Base-by-base conservation (phyloP, 805 yeast genomes). In the Nakazawaea peltata region DNA sequence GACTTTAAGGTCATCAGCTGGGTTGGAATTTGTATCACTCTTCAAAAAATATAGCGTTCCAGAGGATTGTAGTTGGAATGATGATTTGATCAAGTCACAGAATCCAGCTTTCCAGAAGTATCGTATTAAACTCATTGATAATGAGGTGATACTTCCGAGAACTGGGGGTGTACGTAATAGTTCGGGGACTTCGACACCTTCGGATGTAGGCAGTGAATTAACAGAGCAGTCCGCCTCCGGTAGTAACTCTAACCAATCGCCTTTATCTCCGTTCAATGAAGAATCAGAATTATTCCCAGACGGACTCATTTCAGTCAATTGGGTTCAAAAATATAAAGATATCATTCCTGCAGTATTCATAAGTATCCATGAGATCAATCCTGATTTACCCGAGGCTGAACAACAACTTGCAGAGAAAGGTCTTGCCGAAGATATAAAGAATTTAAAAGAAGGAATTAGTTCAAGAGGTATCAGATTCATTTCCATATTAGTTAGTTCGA, bases 261-360 rank as follows among this genome's bases (percentile, higher is more conserved):
- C 51, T 8, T 31, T 61, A 6, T 71, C 78, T 0, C 77, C 79
- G 2, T 54, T 61, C 32, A 59, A 64, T 32, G 56, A 57, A n/a
- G 53, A 54, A 3, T 58, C 70, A 1, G 45, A 50, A 1, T 37
- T 64, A 21, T 63, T 50, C 41, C 69, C 72, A 1, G 54, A 62
- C 24, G 64, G 67, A 0, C 43, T 73, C 1, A 46, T 73, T 21
- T 59, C 69, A 2, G 43, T 49, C 1, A 56, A 67, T 18, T 78
- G 84, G 85, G 40, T 75, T 11, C 59, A 63, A 24, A 76, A 74
- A 45, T 72, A 76, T 45, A 54, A 57, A 19, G 56, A 61, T n/a
- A 37, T 55, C 3, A 28, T 60, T n/a, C 83, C 84, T 0, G 44
- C 68, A 1, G 64, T 69, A 0, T 62, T 66, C 28, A 53, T 77